These are phyloP conservation scores for Abrus precatorius DNA, from an alignment of 306 rosid species.

Conservation along the genomic window DNA sequence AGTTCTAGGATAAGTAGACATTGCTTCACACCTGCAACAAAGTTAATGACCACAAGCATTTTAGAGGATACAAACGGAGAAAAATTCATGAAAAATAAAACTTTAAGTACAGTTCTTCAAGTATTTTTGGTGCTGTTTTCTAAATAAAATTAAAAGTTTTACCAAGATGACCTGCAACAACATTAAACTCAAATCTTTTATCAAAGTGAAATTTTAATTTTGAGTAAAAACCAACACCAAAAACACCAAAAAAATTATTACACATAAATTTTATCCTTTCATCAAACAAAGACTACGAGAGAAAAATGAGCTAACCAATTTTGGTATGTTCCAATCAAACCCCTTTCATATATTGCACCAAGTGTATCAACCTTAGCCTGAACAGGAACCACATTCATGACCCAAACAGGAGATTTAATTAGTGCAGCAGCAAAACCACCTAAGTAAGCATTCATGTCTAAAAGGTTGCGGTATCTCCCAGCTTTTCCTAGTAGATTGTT, in stretches of 20 bases:
- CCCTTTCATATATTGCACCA: conserved; percentile 80
- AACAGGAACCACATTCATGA: conserved; percentile 88
- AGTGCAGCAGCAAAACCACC: conserved; percentile 90
- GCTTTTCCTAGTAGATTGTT: conserved; percentile 62
- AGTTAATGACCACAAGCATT: conserved; percentile 4
- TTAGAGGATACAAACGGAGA: neutral
- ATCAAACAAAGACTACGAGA: neutral
- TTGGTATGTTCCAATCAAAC: conserved; percentile 85
- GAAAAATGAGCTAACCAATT: conserved; percentile 63
- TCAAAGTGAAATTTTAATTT: too few relatives aligned
- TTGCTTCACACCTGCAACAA: conserved; percentile 86
- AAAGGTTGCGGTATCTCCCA: conserved; percentile 77
- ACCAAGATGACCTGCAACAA: too few relatives aligned
- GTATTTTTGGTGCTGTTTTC: too few relatives aligned
- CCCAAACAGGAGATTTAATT: conserved; percentile 78
- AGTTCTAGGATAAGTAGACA: conserved; percentile 95
- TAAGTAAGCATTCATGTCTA: conserved; percentile 85
- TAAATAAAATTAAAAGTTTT: too few relatives aligned
- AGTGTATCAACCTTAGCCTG: conserved; percentile 67
- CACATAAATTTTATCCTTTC: neutral
- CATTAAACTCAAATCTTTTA: too few relatives aligned
- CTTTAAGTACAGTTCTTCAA: too few relatives aligned
- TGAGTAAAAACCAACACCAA: too few relatives aligned
- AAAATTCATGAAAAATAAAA: neutral
- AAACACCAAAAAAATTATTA: too few relatives aligned